A percentile compares a stretch with the other conserved stretches of the same genome.
Evolutionary conservation across 2,329 filamentous ascomycete species (phyloP).

Genomic region (Simplicillium aogashimaense): DNA sequence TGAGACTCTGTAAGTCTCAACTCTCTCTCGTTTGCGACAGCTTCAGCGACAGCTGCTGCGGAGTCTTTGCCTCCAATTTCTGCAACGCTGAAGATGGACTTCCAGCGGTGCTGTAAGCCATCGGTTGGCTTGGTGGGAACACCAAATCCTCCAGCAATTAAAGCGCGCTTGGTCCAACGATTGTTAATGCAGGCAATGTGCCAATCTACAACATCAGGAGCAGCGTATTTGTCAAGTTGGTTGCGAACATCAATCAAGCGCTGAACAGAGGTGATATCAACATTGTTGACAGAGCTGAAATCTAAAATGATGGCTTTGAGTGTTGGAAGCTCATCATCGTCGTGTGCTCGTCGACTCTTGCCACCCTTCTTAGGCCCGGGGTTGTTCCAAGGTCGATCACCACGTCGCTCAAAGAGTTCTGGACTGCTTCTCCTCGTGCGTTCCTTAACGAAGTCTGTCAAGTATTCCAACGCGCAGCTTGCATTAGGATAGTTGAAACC

Average conservation of each 20-base stretch:
- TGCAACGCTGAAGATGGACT: conserved; percentile 89
- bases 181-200: conserved; percentile 92
- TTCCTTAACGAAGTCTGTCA: conserved; percentile 51
- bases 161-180: conserved; percentile 86
- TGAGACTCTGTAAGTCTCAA: conserved; percentile 4
- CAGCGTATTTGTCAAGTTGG: conserved; percentile 77
- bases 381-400: conserved; percentile 92
- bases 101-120: conserved; percentile 61
- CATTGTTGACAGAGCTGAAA: conserved; percentile 86
- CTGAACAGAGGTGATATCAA: conserved; percentile 88
- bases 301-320: conserved; percentile 89
- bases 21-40: conserved; percentile 42
- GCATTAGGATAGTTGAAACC: conserved; percentile 49
- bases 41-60: conserved; percentile 59
- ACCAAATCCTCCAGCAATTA: conserved; percentile 81
- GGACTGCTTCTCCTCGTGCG: conserved; percentile 69
- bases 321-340: conserved; percentile 47
- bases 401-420: conserved; percentile 50
- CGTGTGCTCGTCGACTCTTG: conserved; percentile 22
- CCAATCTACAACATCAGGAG: conserved; percentile 82
- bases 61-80: conserved; percentile 67
- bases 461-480: conserved; percentile 37
- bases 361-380: conserved; percentile 54
- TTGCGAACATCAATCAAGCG: conserved; percentile 90
- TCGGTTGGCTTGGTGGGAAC: conserved; percentile 50